phyloP scores from a whole-genome alignment of 192 early-diverging fungal species.

The Backusella psychrophila region DNA sequence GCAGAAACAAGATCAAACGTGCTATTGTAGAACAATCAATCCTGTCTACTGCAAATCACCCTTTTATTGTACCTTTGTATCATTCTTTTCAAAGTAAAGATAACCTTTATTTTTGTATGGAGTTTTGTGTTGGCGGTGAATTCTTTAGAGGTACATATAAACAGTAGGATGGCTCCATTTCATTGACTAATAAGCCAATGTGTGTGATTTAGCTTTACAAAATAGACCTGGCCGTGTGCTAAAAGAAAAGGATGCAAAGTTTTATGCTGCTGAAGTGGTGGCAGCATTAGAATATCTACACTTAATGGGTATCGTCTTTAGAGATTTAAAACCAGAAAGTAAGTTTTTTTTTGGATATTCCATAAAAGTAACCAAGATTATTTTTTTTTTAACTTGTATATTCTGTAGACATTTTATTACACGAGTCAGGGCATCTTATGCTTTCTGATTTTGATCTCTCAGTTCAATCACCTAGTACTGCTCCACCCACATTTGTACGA shows the following conservation, averaged over 20 bases:
- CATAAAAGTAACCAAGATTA: too few relatives aligned
- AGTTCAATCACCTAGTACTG: conserved; percentile 81
- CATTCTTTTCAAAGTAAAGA: conserved; percentile 87
- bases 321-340: conserved; percentile 98
- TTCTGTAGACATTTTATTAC: conserved; percentile 74
- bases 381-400: too few relatives aligned
- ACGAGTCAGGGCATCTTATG: conserved; percentile 95
- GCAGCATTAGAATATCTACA: conserved; percentile 95
- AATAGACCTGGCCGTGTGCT: conserved; percentile 82
- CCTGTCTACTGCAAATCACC: conserved; percentile 81
- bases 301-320: conserved; percentile 92
- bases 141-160: conserved; percentile 64
- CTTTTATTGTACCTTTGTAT: conserved; percentile 89
- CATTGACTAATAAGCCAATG: too few relatives aligned
- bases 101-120: conserved; percentile 85
- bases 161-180: background rate
- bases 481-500: conserved; percentile 66
- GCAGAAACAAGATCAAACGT: conserved; percentile 95
- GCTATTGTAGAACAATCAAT: conserved; percentile 95
- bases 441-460: conserved; percentile 98
- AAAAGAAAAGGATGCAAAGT: conserved; percentile 85
- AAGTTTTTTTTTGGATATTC: conserved; percentile 21
- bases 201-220: conserved; percentile 64
- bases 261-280: conserved; percentile 97
- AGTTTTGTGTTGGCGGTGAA: conserved; percentile 87